Evolutionary conservation across 148 eudicot species (phyloP).

Genomic region (Fallopia convolvulus): DNA sequence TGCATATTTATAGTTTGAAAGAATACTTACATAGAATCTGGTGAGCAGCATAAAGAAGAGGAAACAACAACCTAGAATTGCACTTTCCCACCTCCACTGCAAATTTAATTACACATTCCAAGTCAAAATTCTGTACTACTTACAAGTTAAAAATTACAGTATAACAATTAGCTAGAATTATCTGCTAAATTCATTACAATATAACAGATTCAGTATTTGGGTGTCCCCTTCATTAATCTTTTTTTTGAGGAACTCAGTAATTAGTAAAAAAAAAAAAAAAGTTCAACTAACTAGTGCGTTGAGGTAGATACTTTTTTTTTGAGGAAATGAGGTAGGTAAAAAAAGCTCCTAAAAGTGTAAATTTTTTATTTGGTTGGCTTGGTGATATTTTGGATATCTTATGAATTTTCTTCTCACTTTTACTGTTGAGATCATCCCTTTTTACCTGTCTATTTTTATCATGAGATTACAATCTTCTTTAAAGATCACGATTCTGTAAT

Average conservation of each 20-base stretch:
- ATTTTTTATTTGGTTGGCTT: neutral
- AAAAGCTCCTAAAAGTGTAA: neutral
- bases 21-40: conserved; percentile 42
- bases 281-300: neutral
- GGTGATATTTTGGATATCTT: neutral
- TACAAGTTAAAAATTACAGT: neutral
- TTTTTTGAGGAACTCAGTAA: neutral
- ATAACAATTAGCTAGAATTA: neutral
- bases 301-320: neutral
- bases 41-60: conserved; percentile 43
- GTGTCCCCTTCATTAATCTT: neutral
- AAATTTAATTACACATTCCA: conserved; percentile 6
- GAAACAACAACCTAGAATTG: conserved; percentile 42
- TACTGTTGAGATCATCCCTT: neutral
- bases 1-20: neutral
- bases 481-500: neutral
- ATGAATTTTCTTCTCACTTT: neutral
- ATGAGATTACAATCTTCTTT: neutral
- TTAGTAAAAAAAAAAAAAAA: neutral
- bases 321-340: too few species aligned
- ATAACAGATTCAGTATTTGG: too few species aligned
- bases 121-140: neutral
- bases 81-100: conserved; percentile 71
- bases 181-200: too few species aligned
- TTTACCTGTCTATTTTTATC: neutral